Evolutionary conservation across 1,139 yeast genomes (phyloP).

Genomic region (Taphrina flavorubra): DNA sequence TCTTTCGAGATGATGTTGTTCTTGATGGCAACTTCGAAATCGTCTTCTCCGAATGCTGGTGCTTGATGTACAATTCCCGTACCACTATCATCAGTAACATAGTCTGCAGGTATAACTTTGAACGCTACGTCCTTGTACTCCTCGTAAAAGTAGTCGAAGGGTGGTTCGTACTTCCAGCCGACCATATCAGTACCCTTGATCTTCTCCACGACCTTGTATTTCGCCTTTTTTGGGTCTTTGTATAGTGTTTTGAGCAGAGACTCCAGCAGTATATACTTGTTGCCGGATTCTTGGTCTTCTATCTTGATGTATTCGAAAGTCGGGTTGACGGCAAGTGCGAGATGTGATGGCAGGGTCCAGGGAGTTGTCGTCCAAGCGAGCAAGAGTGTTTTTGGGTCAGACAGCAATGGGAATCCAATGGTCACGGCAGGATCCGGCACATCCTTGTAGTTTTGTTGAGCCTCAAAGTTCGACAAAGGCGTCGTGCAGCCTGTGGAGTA

Average conservation of each 20-base stretch:
- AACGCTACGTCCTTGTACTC: conserved; percentile 77
- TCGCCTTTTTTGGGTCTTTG: conserved; percentile 92
- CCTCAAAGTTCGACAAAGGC: conserved; percentile 95
- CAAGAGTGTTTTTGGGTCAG: conserved; percentile 77
- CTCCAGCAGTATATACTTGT: conserved; percentile 82
- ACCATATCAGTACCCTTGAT: conserved; percentile 77
- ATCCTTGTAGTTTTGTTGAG: conserved; percentile 96
- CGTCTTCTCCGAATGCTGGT: conserved; percentile 99
- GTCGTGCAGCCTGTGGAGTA: conserved; percentile 97
- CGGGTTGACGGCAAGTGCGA: conserved; percentile 91
- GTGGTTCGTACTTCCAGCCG: conserved; percentile 80
- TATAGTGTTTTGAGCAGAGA: conserved; percentile 77
- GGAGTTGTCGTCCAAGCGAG: conserved; percentile 99
- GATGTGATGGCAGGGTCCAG: conserved; percentile 96
- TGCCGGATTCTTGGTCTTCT: conserved; percentile 82
- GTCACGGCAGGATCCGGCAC: conserved; percentile 97
- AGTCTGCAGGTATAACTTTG: conserved; percentile 78
- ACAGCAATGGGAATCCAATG: conserved; percentile 79
- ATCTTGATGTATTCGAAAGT: conserved; percentile 89
- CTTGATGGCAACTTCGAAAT: conserved; percentile 79
- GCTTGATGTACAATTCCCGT: conserved; percentile 99
- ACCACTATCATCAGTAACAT: conserved; percentile 94
- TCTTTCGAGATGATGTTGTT: conserved; percentile 76
- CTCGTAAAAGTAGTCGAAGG: conserved; percentile 79
- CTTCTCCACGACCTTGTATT: conserved; percentile 79